Evolutionary conservation across 805 yeast species (phyloP), one percentile per base, ranked within the genome.

Genomic region (Myxozyma vanderwaltii): DNA sequence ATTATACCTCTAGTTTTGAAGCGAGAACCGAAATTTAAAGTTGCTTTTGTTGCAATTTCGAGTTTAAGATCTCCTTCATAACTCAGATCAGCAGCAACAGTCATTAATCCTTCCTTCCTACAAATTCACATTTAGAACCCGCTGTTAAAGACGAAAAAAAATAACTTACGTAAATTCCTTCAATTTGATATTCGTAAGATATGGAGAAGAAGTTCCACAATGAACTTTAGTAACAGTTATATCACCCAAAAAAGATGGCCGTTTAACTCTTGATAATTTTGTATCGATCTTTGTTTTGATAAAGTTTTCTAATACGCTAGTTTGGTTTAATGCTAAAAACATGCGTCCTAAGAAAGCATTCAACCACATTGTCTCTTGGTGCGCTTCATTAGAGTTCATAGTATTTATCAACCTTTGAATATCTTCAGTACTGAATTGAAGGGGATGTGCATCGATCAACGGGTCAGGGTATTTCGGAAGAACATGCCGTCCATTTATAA

Each of bases 241-340:
- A 67, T 89, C 92, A 67, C 90, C 96, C 46, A 94, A 73, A 68
- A 91, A 91, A 0, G 91, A 94, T 1, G 98, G 97, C 41, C 84
- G 85, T 68, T 89, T 88, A 55, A 91, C 85, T 68, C 91, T 86
- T 46, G 85, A 81, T 45, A 94, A 75, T 72, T 91, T 91, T 66
- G 84, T 84, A 61, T 83, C 81, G 26, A 94, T 79, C 69, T 81
- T 86, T 1, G 76, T 74, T 51, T 81, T 78, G 45, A 91, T 76
- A 51, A 78, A 80, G 50, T 79, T 76, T 51, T 85, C 85, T 67
- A 91, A 79, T 13, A 78, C 76, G 12, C 82, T 83, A 0, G 98
- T 91, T 50, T 83, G 79, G 67, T 91, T 90, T 4, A 89, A 73
- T 0, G 90, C 81, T 40, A 94, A 75, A 68, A 91, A 94, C 12